Evolutionary conservation across 768 basidiomycete genomes (phyloP).

Genomic region (Cystobasidiopsis lactophilus): DNA sequence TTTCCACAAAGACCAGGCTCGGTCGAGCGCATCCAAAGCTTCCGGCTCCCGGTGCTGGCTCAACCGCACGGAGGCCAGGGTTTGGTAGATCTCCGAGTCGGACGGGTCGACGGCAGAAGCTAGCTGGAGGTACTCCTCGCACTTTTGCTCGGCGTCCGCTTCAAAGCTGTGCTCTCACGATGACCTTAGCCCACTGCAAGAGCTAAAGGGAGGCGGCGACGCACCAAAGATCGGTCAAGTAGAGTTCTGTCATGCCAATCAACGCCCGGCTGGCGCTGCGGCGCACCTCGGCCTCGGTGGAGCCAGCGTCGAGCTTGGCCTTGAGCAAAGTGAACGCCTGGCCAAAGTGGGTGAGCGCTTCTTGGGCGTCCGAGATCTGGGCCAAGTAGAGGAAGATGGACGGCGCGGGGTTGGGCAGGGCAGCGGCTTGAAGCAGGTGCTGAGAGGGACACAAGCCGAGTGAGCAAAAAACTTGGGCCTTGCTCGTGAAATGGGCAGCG

Average conservation of each 20-base stretch:
- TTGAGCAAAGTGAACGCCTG: slow-evolving; percentile 15
- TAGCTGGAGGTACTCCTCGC: slow-evolving; percentile 16
- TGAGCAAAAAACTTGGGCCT: no score
- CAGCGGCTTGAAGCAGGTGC: background rate
- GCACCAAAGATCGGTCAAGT: slow-evolving; percentile 21
- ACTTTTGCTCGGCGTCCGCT: slow-evolving; percentile 17
- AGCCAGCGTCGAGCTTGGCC: slow-evolving; percentile 8
- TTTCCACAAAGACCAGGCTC: slow-evolving; percentile 9
- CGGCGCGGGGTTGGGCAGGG: slow-evolving; percentile 8
- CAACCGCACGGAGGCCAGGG: slow-evolving; percentile 12
- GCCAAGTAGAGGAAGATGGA: slow-evolving; percentile 21
- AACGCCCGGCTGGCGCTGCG: slow-evolving; percentile 16
- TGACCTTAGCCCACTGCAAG: background rate
- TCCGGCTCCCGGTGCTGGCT: slow-evolving; percentile 14
- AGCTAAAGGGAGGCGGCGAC: background rate
- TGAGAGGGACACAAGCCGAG: background rate
- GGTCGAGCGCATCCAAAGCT: slow-evolving; percentile 12
- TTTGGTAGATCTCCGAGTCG: slow-evolving; percentile 20
- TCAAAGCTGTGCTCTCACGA: slow-evolving; percentile 15
- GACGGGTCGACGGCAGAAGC: slow-evolving; percentile 16
- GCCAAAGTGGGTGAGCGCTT: slow-evolving; percentile 15
- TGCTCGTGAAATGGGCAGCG: background rate
- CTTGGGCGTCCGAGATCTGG: slow-evolving; percentile 17
- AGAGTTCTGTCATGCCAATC: slow-evolving; percentile 22
- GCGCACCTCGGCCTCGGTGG: slow-evolving; percentile 13